Percentiles rank a stretch among this genome's conserved stretches.
These are phyloP conservation scores for Triadica sebifera DNA, from an alignment of 345 rosid species.

Conservation along the genomic window DNA sequence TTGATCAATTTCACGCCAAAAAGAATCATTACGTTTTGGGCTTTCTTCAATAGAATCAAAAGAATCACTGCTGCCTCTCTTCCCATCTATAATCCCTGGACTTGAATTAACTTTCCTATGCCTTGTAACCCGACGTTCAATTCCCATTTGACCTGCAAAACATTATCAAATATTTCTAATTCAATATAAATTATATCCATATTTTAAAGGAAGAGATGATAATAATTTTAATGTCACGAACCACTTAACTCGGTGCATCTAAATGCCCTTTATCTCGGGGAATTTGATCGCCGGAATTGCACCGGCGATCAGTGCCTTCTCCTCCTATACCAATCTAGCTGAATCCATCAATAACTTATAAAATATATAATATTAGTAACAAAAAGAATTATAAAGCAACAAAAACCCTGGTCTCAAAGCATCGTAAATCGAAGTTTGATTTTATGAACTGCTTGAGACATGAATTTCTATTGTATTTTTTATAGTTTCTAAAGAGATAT, in stretches of 20 bases:
- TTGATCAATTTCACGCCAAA: constrained; percentile 11
- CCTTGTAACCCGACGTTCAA: not conserved
- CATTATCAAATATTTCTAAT: not conserved
- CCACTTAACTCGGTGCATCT: not conserved
- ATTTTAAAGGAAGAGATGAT: too few relatives aligned
- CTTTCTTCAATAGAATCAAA: not conserved
- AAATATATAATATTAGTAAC: too few relatives aligned
- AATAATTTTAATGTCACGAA: too few relatives aligned
- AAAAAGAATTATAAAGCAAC: not conserved
- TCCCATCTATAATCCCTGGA: constrained; percentile 8
- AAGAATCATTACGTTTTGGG: constrained; percentile 13
- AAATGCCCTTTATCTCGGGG: not conserved
- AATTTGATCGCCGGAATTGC: constrained; percentile 2
- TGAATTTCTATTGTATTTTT: constrained; percentile 5
- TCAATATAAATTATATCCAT: not conserved
- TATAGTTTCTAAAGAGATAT: not conserved
- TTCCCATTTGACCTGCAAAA: not conserved
- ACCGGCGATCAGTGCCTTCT: constrained; percentile 25
- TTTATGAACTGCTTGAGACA: constrained; percentile 9
- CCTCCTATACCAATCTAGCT: not conserved
- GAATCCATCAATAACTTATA: not conserved
- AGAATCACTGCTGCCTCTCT: not conserved
- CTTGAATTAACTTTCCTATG: constrained; percentile 3
- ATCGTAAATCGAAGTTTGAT: not conserved
- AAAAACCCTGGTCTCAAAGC: constrained; percentile 18